Percentiles rank a stretch among this genome's conserved stretches.
These are phyloP conservation scores for Hyaloperonospora brassicae DNA, from an alignment of 352 stramenopile species.

Conservation along the genomic window DNA sequence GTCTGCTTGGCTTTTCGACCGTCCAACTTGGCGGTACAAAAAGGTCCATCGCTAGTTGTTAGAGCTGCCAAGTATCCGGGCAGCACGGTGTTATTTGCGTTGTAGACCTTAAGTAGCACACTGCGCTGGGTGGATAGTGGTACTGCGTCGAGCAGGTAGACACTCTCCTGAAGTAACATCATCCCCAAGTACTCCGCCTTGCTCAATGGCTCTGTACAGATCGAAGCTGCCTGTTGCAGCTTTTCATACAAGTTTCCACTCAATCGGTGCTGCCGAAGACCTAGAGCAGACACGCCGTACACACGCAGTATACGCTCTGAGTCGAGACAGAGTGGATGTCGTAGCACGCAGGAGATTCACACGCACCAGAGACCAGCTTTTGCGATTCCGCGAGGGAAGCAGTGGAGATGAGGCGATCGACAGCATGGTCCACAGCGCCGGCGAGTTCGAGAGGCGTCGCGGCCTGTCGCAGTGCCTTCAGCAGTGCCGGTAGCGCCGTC, in stretches of 20 bases:
- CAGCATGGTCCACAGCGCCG: constrained; percentile 13
- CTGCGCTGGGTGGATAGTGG: constrained; percentile 3
- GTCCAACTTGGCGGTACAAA: background rate
- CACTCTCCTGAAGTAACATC: constrained; percentile 27
- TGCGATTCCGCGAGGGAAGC: constrained; percentile 20
- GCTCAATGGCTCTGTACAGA: constrained; percentile 35
- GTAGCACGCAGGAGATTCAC: background rate
- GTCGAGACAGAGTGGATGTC: background rate
- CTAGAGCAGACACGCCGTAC: background rate
- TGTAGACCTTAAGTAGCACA: constrained; percentile 31
- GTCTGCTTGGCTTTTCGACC: constrained; percentile 1
- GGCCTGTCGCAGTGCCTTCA: constrained; percentile 23
- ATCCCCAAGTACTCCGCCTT: constrained; percentile 52
- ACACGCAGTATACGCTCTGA: constrained; percentile 6
- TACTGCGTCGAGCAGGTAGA: constrained; percentile 10
- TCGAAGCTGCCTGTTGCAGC: constrained; percentile 32
- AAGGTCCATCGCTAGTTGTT: constrained; percentile 9
- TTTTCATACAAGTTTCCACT: constrained; percentile 5
- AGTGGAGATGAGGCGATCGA: constrained; percentile 23
- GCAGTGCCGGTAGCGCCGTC: constrained; percentile 9
- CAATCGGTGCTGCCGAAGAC: no score
- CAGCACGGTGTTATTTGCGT: constrained; percentile 33
- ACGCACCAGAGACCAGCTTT: constrained; percentile 26
- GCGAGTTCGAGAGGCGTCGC: constrained; percentile 4
- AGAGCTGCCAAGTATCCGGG: constrained; percentile 36